phyloP scores from a whole-genome alignment of 495 filamentous ascomycete species.

The Diplogelasinospora grovesii region DNA sequence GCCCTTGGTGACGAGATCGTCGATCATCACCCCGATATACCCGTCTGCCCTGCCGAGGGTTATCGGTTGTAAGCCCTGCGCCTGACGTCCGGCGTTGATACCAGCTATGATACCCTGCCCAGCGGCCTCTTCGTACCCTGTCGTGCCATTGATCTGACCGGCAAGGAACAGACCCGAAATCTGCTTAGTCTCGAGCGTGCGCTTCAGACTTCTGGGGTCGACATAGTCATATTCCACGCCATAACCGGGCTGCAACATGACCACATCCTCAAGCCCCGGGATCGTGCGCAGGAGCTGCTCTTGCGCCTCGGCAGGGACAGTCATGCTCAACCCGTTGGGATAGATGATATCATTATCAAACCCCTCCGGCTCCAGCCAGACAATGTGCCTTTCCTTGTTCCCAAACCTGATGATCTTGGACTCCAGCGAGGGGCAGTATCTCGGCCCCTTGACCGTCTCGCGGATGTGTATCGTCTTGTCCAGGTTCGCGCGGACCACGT shows the following conservation, averaged over 20 bases:
- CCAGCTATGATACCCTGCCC: slow-evolving; percentile 91
- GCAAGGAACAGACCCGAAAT: slow-evolving; percentile 88
- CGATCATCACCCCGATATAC: slow-evolving; percentile 98
- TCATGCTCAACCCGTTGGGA: slow-evolving; percentile 97
- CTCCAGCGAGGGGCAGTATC: slow-evolving; percentile 94
- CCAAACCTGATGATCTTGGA: slow-evolving; percentile 88
- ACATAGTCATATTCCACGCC: slow-evolving; percentile 99
- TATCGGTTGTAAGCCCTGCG: slow-evolving; percentile 56
- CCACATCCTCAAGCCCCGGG: slow-evolving; percentile 76
- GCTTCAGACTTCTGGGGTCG: slow-evolving; percentile 78
- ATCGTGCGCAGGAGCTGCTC: slow-evolving; percentile 78
- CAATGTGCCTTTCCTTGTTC: slow-evolving; percentile 69
- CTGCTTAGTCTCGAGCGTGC: slow-evolving; percentile 87
- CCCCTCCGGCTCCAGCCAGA: slow-evolving; percentile 97
- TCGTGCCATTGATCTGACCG: slow-evolving; percentile 97
- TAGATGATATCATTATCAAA: slow-evolving; percentile 89
- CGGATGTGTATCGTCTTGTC: slow-evolving; percentile 93
- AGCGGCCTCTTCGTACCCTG: slow-evolving; percentile 95
- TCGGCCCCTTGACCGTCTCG: slow-evolving; percentile 87
- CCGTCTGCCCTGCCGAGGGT: slow-evolving; percentile 76
- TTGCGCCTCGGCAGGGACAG: slow-evolving; percentile 80
- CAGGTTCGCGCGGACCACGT: slow-evolving; percentile 78
- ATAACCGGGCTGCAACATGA: slow-evolving; percentile 94
- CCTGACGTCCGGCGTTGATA: slow-evolving; percentile 80
- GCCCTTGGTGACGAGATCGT: slow-evolving; percentile 95